Conservation (phyloP, 495 filamentous ascomycete species). For the Xylaria bambusicola region DNA sequence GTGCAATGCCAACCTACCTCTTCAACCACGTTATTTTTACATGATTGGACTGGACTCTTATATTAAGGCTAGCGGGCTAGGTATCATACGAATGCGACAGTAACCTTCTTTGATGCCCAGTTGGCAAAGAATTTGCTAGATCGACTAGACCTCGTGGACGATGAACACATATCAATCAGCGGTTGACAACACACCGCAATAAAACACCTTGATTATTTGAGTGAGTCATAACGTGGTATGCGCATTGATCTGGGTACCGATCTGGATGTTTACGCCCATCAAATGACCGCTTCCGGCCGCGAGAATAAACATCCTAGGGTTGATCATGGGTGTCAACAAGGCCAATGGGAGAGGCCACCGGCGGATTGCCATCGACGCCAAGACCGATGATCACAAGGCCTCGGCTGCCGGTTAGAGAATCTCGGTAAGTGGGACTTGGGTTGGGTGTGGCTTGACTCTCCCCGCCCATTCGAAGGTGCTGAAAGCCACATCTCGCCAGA, state of each 20-base stretch:
- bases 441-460: conserved; percentile 6
- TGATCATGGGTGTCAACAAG: conserved; percentile 17
- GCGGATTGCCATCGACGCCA: background rate
- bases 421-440: background rate
- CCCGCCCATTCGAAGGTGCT: background rate
- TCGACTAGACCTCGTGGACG: conserved; percentile 2
- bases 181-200: conserved; percentile 17
- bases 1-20: background rate
- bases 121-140: background rate
- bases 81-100: too few relatives aligned
- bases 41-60: conserved; percentile 7
- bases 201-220: conserved; percentile 2
- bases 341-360: conserved; percentile 10
- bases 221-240: conserved; percentile 9
- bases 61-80: too few relatives aligned
- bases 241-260: background rate
- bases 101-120: background rate
- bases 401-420: background rate
- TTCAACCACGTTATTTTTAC: background rate
- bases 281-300: conserved; percentile 19
- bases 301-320: conserved; percentile 2
- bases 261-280: conserved; percentile 1
- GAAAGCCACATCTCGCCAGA: too few relatives aligned
- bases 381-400: conserved; percentile 5
- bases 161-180: background rate